Conservation (phyloP, 805 yeast species). For the Saturnispora saitoi region DNA sequence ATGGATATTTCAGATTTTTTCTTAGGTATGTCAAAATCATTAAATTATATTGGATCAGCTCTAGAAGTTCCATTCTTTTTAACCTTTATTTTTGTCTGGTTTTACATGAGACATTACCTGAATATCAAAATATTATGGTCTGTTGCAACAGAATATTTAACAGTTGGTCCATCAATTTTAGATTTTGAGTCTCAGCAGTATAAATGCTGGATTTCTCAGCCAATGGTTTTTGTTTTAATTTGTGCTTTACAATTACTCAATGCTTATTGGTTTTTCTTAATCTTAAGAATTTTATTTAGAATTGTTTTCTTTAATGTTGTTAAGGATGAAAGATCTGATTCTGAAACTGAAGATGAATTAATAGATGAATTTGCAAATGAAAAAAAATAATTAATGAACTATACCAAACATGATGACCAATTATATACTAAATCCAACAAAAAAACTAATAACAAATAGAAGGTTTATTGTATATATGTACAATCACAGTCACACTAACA, state of each 20-base stretch:
- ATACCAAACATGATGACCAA: background rate
- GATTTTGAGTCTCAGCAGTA: conserved; percentile 89
- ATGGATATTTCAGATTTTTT: conserved; percentile 95
- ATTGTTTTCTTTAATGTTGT: conserved; percentile 49
- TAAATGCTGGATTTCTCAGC: conserved; percentile 93
- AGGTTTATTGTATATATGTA: too few relatives aligned
- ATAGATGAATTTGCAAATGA: conserved; percentile 22
- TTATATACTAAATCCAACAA: background rate
- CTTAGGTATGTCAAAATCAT: conserved; percentile 73
- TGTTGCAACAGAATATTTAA: conserved; percentile 72
- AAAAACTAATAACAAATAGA: background rate
- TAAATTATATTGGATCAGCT: conserved; percentile 71
- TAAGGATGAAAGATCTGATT: conserved; percentile 82
- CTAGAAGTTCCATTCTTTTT: conserved; percentile 57
- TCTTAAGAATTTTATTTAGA: conserved; percentile 69
- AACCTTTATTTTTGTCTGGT: conserved; percentile 68
- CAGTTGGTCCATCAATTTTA: conserved; percentile 74
- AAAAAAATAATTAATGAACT: background rate
- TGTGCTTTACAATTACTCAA: conserved; percentile 80
- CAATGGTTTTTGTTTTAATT: conserved; percentile 73
- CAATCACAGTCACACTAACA: background rate
- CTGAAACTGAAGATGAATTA: conserved; percentile 51
- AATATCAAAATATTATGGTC: conserved; percentile 79
- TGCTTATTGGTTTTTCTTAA: conserved; percentile 78
- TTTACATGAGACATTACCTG: conserved; percentile 80